A percentile compares a stretch with the other conserved stretches of the same genome.
Evolutionary conservation across 2,329 filamentous ascomycete species (phyloP).

Genomic region (Aspergillus sp.): DNA sequence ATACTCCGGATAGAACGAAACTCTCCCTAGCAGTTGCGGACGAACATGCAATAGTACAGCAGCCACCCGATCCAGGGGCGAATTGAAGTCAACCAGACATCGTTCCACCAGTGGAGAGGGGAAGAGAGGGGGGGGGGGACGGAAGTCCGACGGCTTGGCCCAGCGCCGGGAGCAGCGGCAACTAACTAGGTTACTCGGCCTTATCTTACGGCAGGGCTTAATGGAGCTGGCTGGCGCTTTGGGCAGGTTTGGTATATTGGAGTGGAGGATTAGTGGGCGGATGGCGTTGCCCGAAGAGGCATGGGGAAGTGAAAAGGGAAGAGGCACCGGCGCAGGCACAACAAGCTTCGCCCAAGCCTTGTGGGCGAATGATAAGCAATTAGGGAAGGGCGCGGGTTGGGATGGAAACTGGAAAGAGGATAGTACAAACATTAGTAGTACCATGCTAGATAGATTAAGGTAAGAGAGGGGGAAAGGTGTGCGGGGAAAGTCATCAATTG

Average conservation of each 20-base stretch:
- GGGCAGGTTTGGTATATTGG: too few relatives aligned
- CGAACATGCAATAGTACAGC: not conserved
- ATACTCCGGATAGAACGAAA: too few relatives aligned
- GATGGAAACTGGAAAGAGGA: too few relatives aligned
- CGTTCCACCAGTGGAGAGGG: not conserved
- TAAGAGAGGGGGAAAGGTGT: not conserved
- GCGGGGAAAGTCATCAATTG: not conserved
- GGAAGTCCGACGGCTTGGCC: slow-evolving; percentile 9
- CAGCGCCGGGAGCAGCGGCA: not conserved
- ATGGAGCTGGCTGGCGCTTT: too few relatives aligned
- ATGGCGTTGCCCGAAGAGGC: not conserved
- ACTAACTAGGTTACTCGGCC: not conserved
- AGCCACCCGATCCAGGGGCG: not conserved
- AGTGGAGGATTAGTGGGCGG: not conserved
- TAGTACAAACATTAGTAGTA: not conserved
- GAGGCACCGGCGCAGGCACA: not conserved
- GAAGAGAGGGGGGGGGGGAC: not conserved
- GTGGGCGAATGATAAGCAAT: slow-evolving; percentile 8
- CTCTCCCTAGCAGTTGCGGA: not conserved
- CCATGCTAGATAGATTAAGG: not conserved
- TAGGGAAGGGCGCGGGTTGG: not conserved
- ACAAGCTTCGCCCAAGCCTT: slow-evolving; percentile 12
- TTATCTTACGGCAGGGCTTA: not conserved
- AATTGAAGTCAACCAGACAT: not conserved
- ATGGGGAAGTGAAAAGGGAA: not conserved